Conservation (phyloP, 306 rosid species). For the Psophocarpus tetragonolobus region DNA sequence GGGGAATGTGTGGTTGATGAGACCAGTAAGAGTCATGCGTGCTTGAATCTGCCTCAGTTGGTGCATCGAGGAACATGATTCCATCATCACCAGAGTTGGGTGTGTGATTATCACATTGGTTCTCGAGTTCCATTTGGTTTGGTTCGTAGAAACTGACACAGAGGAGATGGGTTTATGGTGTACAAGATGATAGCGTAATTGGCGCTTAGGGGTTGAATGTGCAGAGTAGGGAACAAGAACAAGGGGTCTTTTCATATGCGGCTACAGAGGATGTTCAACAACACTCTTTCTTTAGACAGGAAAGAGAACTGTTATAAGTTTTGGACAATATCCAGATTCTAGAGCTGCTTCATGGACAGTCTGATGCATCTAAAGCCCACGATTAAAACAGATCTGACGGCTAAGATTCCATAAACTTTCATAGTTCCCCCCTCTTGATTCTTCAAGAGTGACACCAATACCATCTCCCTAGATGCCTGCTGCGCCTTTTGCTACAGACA, state of each 20-base stretch:
- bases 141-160: not conserved
- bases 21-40: constrained; percentile 62
- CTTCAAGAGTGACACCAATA: no score
- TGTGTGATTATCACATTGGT: constrained; percentile 63
- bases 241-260: constrained; percentile 25
- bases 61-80: constrained; percentile 69
- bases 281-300: no score
- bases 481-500: no score
- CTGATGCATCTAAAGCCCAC: no score
- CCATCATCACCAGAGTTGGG: constrained; percentile 62
- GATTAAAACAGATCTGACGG: no score
- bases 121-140: constrained; percentile 65
- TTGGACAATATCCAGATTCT: no score
- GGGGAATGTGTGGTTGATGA: constrained; percentile 66
- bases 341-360: no score
- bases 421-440: no score
- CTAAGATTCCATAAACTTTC: no score
- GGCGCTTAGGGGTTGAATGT: not conserved
- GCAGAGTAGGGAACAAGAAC: not conserved
- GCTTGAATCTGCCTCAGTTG: constrained; percentile 79
- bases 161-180: constrained; percentile 35
- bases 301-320: no score
- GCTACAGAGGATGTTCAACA: not conserved
- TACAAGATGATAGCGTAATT: not conserved
- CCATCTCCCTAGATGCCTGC: no score